Conservation (phyloP, 768 basidiomycete species). For the Paxillus rubicundulus region DNA sequence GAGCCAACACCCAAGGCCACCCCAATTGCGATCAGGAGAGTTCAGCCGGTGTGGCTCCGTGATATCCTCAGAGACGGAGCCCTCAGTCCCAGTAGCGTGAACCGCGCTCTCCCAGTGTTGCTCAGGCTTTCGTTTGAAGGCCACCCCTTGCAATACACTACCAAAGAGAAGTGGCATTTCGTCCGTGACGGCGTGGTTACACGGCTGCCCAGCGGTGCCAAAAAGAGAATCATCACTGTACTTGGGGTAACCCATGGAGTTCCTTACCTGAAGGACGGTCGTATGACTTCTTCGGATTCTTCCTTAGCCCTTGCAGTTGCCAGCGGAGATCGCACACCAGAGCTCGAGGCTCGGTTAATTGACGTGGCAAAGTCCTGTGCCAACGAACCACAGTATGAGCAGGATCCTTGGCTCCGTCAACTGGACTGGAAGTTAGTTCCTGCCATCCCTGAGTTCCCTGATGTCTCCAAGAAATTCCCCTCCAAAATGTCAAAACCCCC, state of each 20-base stretch:
- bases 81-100: conserved; percentile 33
- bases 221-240: conserved; percentile 42
- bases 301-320: conserved; percentile 50
- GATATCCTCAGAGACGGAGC: conserved; percentile 45
- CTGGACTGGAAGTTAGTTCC: conserved; percentile 60
- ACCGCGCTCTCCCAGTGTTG: conserved; percentile 64
- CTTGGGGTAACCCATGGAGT: conserved; percentile 48
- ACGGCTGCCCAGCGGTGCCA: conserved; percentile 44
- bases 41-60: conserved; percentile 57
- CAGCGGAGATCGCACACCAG: conserved; percentile 37
- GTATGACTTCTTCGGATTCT: conserved; percentile 39
- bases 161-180: conserved; percentile 69
- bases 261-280: conserved; percentile 41
- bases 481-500: conserved; percentile 29
- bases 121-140: conserved; percentile 62
- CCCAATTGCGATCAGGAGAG: neutral
- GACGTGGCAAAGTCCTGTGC: conserved; percentile 40
- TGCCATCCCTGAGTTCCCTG: neutral
- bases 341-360: conserved; percentile 36
- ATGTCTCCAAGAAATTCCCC: neutral
- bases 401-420: conserved; percentile 59
- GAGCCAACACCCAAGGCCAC: neutral
- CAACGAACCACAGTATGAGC: conserved; percentile 15
- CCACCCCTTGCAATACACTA: conserved; percentile 54
- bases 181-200: conserved; percentile 28